These are phyloP conservation scores for Suillus americanus DNA, from an alignment of 768 basidiomycete genomes.

Conservation along the genomic window DNA sequence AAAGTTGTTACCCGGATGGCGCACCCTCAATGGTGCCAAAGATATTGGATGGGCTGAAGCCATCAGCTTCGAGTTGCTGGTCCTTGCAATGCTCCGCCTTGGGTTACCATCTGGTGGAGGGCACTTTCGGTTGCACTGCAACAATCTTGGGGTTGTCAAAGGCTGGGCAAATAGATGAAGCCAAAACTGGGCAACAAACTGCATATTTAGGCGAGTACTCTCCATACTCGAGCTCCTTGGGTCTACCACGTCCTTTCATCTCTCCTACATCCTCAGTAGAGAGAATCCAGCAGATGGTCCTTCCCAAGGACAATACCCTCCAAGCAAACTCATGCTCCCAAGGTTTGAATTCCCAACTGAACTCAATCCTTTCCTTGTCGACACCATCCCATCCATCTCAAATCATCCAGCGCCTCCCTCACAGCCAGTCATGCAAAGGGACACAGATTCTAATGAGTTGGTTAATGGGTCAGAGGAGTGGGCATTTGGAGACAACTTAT, in stretches of 20 bases:
- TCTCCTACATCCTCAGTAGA: not conserved
- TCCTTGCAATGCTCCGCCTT: too few relatives aligned
- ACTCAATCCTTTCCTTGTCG: too few relatives aligned
- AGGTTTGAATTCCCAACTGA: too few relatives aligned
- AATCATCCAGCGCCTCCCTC: too few relatives aligned
- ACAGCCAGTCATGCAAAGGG: too few relatives aligned
- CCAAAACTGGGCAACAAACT: not conserved
- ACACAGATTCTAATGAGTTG: too few relatives aligned
- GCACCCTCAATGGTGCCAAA: not conserved
- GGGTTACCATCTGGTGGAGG: too few relatives aligned
- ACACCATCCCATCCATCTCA: too few relatives aligned
- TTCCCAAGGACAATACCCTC: not conserved
- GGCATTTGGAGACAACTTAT: too few relatives aligned
- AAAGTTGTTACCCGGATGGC: not conserved
- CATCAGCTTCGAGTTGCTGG: not conserved
- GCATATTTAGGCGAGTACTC: too few relatives aligned
- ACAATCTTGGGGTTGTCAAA: not conserved
- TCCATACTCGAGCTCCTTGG: too few relatives aligned
- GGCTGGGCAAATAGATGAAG: not conserved
- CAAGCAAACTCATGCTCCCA: not conserved
- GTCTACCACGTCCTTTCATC: not conserved
- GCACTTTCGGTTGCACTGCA: not conserved
- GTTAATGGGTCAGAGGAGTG: too few relatives aligned
- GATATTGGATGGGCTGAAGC: not conserved
- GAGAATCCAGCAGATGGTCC: not conserved